phyloP scores from a whole-genome alignment of 2,329 filamentous ascomycete species.

The Fusarium decemcellulare region DNA sequence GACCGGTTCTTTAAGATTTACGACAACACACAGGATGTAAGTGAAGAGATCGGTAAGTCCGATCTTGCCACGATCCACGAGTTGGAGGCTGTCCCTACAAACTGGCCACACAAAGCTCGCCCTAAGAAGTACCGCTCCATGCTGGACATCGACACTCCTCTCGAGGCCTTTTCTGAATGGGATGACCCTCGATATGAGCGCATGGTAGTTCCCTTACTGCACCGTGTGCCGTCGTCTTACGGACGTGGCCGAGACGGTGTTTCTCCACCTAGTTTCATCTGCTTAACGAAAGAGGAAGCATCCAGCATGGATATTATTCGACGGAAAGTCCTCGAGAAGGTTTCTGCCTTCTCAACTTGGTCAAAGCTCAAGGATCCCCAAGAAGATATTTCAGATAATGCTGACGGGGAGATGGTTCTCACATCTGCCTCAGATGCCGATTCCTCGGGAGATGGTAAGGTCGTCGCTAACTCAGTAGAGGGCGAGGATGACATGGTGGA shows the following conservation, averaged over 20 bases:
- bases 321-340: constrained; percentile 83
- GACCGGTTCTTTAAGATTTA: constrained; percentile 90
- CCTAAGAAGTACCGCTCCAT: constrained; percentile 66
- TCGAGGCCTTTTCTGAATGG: constrained; percentile 63
- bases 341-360: constrained; percentile 83
- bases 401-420: constrained; percentile 78
- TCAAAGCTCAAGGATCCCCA: constrained; percentile 70
- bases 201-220: constrained; percentile 80
- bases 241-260: constrained; percentile 49
- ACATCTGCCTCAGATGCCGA: constrained; percentile 75
- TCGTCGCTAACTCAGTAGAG: constrained; percentile 84
- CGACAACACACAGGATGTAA: constrained; percentile 75
- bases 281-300: constrained; percentile 81
- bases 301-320: constrained; percentile 78
- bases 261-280: constrained; percentile 77
- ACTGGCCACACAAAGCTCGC: constrained; percentile 72
- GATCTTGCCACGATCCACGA: constrained; percentile 81
- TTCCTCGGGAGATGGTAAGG: constrained; percentile 77
- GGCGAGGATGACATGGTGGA: constrained; percentile 94
- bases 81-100: constrained; percentile 83
- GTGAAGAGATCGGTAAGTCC: constrained; percentile 79
- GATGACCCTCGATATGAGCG: constrained; percentile 74
- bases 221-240: constrained; percentile 62
- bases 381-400: constrained; percentile 64
- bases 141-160: constrained; percentile 61